Evolutionary conservation across 2,329 filamentous ascomycete species (phyloP), one percentile per base, ranked within the genome.

Genomic region (Exophiala viscosa): DNA sequence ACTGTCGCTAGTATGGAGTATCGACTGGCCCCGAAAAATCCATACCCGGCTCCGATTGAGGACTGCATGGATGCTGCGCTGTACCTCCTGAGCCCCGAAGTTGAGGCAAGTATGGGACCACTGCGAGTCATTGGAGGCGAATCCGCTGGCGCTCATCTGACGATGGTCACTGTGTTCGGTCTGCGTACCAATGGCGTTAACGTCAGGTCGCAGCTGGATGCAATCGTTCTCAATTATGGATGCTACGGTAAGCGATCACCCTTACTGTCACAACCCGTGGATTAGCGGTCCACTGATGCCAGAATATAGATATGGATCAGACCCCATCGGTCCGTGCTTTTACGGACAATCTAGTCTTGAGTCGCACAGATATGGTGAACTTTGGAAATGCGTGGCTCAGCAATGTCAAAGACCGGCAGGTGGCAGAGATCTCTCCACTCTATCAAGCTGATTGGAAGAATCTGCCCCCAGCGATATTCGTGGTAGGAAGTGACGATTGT

Each of bases 1-100:
- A 23, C 20, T 23, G 20, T 23, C 20, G 20, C 20, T 23, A 23
- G 20, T 23, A 23, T 23, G 20, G 36, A 20, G 69, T 66, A 10
- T 62, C 63, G 3, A 67, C 62, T 31, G 61, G 60, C 5, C 11
- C 36, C 36, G 14, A 18, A 39, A 7, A 9, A 15, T 14, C 36
- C 36, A 39, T 14, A 14, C n/a, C 36, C 36, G 8, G 36, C 36
- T 3, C 14, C 36, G 8, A 9, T n/a, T 18, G n/a, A 39, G 9
- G 36, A 39, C 36, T n/a, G 11, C n/a, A 9, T 39, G 8, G 36
- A 39, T 39, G 36, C 36, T 15, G 11, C n/a, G 14, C 36, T n/a
- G 18, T 39, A 14, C n/a, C 8, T 18, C 8, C n/a, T 39, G 7
- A 15, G 14, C 8, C 14, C 14, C 8, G 36, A 39, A 39, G 36